phyloP scores from a whole-genome alignment of 1,139 yeast genomes.

The Magnusiomyces clavatus region DNA sequence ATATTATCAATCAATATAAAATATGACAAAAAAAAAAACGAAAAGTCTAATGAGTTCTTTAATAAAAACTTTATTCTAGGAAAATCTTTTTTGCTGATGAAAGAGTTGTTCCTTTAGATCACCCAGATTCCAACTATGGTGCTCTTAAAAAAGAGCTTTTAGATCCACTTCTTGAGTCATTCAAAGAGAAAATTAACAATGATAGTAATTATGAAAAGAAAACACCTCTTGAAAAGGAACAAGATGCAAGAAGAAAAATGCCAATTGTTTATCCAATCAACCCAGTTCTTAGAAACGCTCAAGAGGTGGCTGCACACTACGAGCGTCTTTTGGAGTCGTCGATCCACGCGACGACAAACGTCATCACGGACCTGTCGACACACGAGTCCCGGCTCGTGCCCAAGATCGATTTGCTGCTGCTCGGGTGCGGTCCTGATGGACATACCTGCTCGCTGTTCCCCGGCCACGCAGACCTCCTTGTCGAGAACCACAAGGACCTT shows the following conservation, averaged over 20 bases:
- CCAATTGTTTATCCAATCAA: constrained; percentile 4
- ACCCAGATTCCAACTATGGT: constrained; percentile 63
- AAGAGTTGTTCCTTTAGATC: constrained; percentile 58
- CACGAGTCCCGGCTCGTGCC: constrained; percentile 19
- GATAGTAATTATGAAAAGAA: too few relatives aligned
- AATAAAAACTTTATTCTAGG: constrained; percentile 5
- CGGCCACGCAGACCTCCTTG: constrained; percentile 28
- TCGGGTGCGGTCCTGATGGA: constrained; percentile 79
- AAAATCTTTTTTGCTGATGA: constrained; percentile 64
- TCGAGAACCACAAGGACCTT: constrained; percentile 20
- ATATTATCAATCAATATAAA: too few relatives aligned
- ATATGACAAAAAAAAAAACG: too few relatives aligned
- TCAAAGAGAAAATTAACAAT: constrained; percentile 31
- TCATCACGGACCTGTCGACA: constrained; percentile 6
- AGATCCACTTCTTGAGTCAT: constrained; percentile 28
- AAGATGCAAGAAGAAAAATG: not conserved
- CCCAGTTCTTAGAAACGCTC: not conserved
- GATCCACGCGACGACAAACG: constrained; percentile 5
- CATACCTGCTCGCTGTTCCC: constrained; percentile 77
- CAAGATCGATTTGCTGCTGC: constrained; percentile 48
- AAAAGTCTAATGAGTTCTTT: too few relatives aligned
- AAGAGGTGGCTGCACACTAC: constrained; percentile 1
- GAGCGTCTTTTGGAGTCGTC: not conserved
- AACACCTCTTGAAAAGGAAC: constrained; percentile 6
- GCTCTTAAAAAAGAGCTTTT: constrained; percentile 52